These are phyloP conservation scores for Alternaria sp. DNA, from an alignment of 2,329 filamentous ascomycete genomes.

Conservation along the genomic window DNA sequence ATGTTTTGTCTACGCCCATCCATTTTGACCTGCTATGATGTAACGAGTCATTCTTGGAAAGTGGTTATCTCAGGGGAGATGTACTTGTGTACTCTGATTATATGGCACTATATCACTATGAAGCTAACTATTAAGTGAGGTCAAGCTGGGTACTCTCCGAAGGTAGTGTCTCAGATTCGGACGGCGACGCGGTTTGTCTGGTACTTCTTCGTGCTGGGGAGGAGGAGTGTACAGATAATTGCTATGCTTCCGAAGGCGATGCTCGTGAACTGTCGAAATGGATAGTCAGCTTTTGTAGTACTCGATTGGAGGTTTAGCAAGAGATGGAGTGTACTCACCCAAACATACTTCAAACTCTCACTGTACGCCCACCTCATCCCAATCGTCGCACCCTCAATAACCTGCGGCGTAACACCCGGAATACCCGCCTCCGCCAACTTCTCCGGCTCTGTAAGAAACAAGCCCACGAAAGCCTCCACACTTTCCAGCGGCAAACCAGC, in stretches of 20 bases:
- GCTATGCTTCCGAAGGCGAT: conserved; percentile 41
- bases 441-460: conserved; percentile 35
- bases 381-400: conserved; percentile 33
- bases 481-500: conserved; percentile 49
- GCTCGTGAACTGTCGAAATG: conserved; percentile 21
- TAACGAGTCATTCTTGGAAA: too few relatives aligned
- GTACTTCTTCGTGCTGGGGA: conserved; percentile 43
- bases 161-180: conserved; percentile 32
- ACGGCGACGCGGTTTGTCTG: conserved; percentile 42
- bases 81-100: too few relatives aligned
- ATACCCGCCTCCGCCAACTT: conserved; percentile 20
- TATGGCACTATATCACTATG: too few relatives aligned
- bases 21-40: too few relatives aligned
- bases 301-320: too few relatives aligned
- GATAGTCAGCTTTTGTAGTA: too few relatives aligned
- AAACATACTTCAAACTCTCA: conserved; percentile 42
- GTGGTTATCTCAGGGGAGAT: too few relatives aligned
- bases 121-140: too few relatives aligned
- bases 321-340: too few relatives aligned
- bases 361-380: conserved; percentile 40
- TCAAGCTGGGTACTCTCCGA: too few relatives aligned
- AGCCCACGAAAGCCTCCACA: conserved; percentile 44
- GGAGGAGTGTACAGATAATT: conserved; percentile 34
- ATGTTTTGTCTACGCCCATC: neutral
- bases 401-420: conserved; percentile 34